phyloP scores from a whole-genome alignment of 805 yeast species.

The Diddensiella caesifluorescens region DNA sequence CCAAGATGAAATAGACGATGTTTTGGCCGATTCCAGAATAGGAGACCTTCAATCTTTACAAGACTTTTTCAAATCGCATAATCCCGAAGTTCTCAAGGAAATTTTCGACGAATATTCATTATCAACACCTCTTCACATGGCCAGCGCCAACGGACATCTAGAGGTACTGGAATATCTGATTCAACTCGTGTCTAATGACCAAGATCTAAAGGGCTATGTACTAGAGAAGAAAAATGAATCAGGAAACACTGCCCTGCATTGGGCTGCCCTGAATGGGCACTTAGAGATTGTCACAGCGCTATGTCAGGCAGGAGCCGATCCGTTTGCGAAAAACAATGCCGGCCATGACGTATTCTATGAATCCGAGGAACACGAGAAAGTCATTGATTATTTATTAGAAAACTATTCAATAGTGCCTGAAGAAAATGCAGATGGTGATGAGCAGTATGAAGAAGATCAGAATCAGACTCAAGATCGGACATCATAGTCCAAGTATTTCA shows the following conservation, averaged over 20 bases:
- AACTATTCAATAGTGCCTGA: slow-evolving; percentile 66
- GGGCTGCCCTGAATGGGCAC: slow-evolving; percentile 93
- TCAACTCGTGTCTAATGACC: slow-evolving; percentile 26
- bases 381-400: slow-evolving; percentile 70
- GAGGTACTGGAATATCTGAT: slow-evolving; percentile 52
- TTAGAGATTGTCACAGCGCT: slow-evolving; percentile 60
- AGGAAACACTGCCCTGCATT: slow-evolving; percentile 93
- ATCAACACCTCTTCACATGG: slow-evolving; percentile 87
- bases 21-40: slow-evolving; percentile 76
- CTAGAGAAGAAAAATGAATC: slow-evolving; percentile 49
- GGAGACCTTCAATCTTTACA: slow-evolving; percentile 78
- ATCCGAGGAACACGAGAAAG: slow-evolving; percentile 77
- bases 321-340: slow-evolving; percentile 65
- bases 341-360: slow-evolving; percentile 84
- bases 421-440: slow-evolving; percentile 41
- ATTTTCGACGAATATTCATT: slow-evolving; percentile 60
- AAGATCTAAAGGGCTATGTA: slow-evolving; percentile 38
- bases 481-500: slow-evolving; percentile 61
- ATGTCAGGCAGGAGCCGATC: slow-evolving; percentile 78
- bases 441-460: slow-evolving; percentile 17
- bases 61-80: slow-evolving; percentile 49
- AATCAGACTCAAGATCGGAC: slow-evolving; percentile 4
- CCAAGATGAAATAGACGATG: slow-evolving; percentile 78
- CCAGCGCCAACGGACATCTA: slow-evolving; percentile 87
- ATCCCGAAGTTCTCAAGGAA: slow-evolving; percentile 40